Evolutionary conservation across 805 yeast genomes (phyloP).

Genomic region (Cyberlindnera japonica): DNA sequence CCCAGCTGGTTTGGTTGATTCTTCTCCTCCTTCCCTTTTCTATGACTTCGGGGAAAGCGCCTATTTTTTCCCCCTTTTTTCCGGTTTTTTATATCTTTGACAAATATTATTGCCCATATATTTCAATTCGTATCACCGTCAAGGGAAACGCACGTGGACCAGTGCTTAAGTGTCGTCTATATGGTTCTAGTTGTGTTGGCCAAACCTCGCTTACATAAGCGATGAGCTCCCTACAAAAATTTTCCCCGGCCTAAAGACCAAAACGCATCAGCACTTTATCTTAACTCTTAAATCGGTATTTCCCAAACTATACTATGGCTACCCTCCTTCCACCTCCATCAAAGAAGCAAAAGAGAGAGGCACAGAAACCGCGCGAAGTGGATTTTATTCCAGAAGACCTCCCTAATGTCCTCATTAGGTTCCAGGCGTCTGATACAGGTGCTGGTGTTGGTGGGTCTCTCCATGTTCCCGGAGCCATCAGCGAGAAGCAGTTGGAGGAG

Average conservation of each 20-base stretch:
- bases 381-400: conserved; percentile 70
- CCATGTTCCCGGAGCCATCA: conserved; percentile 86
- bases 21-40: not conserved
- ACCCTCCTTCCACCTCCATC: conserved; percentile 92
- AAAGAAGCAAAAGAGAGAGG: conserved; percentile 78
- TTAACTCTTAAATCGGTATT: not conserved
- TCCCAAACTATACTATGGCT: conserved; percentile 56
- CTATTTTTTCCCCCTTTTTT: no score
- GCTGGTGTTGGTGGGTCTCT: conserved; percentile 78
- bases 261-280: not conserved
- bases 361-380: conserved; percentile 76
- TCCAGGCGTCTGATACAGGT: conserved; percentile 93
- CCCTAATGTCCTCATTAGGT: conserved; percentile 83
- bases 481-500: conserved; percentile 83
- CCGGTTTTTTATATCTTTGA: no score
- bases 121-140: no score
- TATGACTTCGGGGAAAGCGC: not conserved
- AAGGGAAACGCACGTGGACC: no score
- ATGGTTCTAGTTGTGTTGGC: not conserved
- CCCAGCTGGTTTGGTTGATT: no score
- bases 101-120: no score
- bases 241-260: conserved; percentile 2
- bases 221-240: conserved; percentile 19
- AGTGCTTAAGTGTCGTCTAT: not conserved
- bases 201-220: conserved; percentile 17